A percentile compares a stretch with the other conserved stretches of the same genome.
Evolutionary conservation across 306 rosid genomes (phyloP).

Genomic region (Rosa persica): DNA sequence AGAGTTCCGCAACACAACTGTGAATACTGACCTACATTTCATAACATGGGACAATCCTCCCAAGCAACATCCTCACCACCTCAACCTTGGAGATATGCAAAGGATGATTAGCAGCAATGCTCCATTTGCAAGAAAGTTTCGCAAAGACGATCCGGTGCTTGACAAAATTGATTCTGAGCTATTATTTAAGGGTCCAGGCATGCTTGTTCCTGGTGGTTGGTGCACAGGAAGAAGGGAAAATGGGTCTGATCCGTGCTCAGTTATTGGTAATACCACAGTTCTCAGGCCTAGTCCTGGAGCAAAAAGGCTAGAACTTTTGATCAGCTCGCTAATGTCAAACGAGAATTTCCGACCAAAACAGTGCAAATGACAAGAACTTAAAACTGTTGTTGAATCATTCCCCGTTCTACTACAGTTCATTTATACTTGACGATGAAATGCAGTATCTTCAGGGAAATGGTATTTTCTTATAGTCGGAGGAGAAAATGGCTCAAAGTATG

Average conservation of each 20-base stretch:
- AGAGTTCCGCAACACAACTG: constrained; percentile 92
- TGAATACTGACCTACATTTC: constrained; percentile 88
- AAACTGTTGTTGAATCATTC: constrained; percentile 30
- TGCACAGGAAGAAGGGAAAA: constrained; percentile 81
- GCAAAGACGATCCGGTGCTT: constrained; percentile 69
- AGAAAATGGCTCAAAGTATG: constrained; percentile 40
- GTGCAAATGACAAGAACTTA: constrained; percentile 56
- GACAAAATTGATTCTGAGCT: constrained; percentile 72
- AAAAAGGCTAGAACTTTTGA: constrained; percentile 69
- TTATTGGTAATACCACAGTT: constrained; percentile 47
- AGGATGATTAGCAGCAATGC: constrained; percentile 75
- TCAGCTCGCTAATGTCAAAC: constrained; percentile 63
- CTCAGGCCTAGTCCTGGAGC: constrained; percentile 81
- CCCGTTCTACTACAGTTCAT: constrained; percentile 29
- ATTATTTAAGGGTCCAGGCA: constrained; percentile 55
- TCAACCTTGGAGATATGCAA: constrained; percentile 59
- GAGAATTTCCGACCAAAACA: constrained; percentile 80
- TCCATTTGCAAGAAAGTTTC: constrained; percentile 94
- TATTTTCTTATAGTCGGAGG: constrained; percentile 26
- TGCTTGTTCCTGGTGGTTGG: constrained; percentile 96
- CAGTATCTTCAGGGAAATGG: constrained; percentile 26
- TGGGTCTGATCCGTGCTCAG: constrained; percentile 82
- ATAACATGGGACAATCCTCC: constrained; percentile 99
- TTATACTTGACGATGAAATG: constrained; percentile 39
- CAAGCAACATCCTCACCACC: constrained; percentile 98